Conservation (phyloP, 257 asterid species). For the Solanum sejunctum region DNA sequence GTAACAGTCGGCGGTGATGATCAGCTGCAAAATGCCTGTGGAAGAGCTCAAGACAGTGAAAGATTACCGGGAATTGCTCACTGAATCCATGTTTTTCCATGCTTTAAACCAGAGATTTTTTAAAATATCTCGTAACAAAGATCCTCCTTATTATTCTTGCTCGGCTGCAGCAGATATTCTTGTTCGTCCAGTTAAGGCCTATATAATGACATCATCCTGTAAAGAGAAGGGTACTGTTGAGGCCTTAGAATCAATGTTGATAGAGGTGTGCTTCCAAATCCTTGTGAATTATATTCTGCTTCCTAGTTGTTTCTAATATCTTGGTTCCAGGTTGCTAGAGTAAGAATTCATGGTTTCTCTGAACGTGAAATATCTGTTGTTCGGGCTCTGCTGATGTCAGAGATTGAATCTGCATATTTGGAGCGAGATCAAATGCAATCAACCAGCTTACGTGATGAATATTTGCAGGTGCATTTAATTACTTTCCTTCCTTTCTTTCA, state of each 20-base stretch:
- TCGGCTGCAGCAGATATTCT: constrained; percentile 89
- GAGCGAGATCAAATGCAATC: constrained; percentile 97
- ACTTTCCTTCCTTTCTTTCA: background rate
- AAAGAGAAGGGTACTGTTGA: constrained; percentile 76
- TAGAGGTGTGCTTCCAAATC: constrained; percentile 45
- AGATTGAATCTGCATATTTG: constrained; percentile 85
- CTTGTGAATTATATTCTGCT: background rate
- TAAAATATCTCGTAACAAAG: constrained; percentile 78
- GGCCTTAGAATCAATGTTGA: constrained; percentile 86
- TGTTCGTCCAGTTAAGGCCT: constrained; percentile 72
- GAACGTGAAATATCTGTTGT: constrained; percentile 81
- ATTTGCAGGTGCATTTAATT: constrained; percentile 47
- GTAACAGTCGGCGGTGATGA: constrained; percentile 90
- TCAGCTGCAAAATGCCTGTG: constrained; percentile 79
- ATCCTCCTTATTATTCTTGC: constrained; percentile 89
- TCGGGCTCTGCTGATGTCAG: constrained; percentile 76
- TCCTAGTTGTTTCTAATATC: constrained; percentile 25
- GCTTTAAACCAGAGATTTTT: constrained; percentile 93
- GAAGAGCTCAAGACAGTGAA: constrained; percentile 68
- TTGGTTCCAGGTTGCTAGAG: constrained; percentile 74
- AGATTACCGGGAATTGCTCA: constrained; percentile 74
- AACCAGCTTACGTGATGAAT: constrained; percentile 76
- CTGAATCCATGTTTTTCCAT: constrained; percentile 92
- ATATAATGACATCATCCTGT: constrained; percentile 84
- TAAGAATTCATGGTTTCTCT: constrained; percentile 77